Base-by-base conservation (phyloP, 1,139 yeast species). In the Lodderomyces pseudojiufengensis region DNA sequence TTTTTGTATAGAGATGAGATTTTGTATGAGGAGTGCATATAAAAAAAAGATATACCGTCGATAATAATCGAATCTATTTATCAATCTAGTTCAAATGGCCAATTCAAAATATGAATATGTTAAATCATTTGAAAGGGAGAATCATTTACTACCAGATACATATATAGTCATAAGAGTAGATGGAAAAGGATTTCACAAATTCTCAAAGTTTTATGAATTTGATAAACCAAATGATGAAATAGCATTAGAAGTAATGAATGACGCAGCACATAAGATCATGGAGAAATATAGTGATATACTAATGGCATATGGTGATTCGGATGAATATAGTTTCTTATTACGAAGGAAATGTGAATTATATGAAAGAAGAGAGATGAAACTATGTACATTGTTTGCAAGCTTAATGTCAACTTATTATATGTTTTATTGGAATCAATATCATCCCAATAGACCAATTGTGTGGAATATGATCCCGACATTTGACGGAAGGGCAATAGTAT, bases 291-390 rank as follows among this genome's bases (percentile, higher is more conserved):
- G 86, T 8, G 98, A 94, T 46, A 73, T 87, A 1, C 52, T 80
- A 15, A 46, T 90, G 57, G 95, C 95, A 0, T 92, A 84, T 54
- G 99, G 99, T 0, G 97, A 92, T 51, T 83, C 95, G 24, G 99
- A 92, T 57, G 99, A 92, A 61, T 92, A 84, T 56, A 84, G 94
- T 15, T 90, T 90, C 57, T 72, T 90, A 7, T 59, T 92, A 35
- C 64, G 79, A 24, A 74, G 70, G 37, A 69, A 67, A 29, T 80
- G 95, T 33, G 63, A 65, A 2, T 55, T 92, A 39, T 90, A 83
- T 52, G 95, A 88, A 46, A 65, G 97, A 47, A 65, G 98, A 39
- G 92, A 84, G 43, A 59, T 73, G 65, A 92, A 92, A 54, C 62
- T 92, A 31, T 78, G 84, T 1, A 77, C 95, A 3, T 77, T 95